Percentiles rank a stretch among this genome's conserved stretches.
phyloP scores from a whole-genome alignment of 345 rosid genomes.

The Eucalyptus regnans region DNA sequence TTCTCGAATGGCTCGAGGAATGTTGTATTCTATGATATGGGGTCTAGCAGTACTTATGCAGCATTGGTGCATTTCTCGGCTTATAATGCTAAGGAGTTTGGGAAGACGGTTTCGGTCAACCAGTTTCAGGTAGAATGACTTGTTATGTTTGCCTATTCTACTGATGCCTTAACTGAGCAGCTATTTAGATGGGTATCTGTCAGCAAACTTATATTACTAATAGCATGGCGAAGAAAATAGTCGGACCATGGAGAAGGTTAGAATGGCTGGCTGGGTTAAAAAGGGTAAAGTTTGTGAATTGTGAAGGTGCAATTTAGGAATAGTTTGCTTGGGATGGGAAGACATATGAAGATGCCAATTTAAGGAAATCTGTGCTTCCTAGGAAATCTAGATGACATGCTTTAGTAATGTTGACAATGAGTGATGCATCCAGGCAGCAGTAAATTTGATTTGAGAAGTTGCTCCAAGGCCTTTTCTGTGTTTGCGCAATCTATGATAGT shows the following conservation, averaged over 20 bases:
- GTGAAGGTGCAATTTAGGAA: not conserved
- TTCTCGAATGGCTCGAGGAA: conserved; percentile 78
- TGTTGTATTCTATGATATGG: conserved; percentile 96
- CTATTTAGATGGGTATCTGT: not conserved
- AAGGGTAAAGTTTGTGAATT: not conserved
- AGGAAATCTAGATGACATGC: not conserved
- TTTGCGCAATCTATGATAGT: not conserved
- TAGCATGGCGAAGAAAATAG: not conserved
- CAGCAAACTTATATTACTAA: not conserved
- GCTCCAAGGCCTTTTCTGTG: not conserved
- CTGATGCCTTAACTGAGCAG: not conserved
- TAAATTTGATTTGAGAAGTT: not conserved
- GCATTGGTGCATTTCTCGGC: conserved; percentile 86
- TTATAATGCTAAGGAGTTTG: conserved; percentile 70
- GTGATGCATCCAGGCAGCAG: not conserved
- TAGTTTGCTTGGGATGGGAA: not conserved
- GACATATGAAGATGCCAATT: not conserved
- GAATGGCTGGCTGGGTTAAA: not conserved
- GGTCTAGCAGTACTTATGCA: conserved; percentile 83
- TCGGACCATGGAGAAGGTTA: not conserved
- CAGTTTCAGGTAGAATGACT: conserved; percentile 70
- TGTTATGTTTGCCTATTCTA: not conserved
- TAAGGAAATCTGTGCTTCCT: not conserved
- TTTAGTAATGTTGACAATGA: not conserved
- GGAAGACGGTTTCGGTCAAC: conserved; percentile 79